These are phyloP conservation scores for Hibiscus trionum DNA, from an alignment of 345 rosid species.

Conservation along the genomic window DNA sequence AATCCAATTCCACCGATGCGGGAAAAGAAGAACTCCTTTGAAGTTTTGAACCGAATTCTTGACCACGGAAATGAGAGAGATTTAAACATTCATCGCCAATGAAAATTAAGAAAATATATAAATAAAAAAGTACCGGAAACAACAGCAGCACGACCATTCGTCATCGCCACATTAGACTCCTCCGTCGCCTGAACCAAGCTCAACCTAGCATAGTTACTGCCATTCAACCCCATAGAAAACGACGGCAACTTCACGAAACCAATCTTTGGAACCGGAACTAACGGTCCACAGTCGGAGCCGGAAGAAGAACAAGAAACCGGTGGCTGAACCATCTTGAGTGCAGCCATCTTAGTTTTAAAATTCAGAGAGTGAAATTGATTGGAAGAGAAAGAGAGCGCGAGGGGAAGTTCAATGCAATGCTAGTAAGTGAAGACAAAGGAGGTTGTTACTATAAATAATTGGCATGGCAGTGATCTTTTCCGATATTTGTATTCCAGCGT, in stretches of 20 bases:
- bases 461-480: no score
- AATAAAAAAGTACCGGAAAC: conserved; percentile 24
- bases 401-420: background rate
- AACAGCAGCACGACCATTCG: conserved; percentile 18
- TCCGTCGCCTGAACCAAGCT: conserved; percentile 36
- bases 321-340: conserved; percentile 19
- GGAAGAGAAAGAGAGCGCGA: background rate
- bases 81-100: background rate
- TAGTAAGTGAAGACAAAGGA: no score
- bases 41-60: background rate
- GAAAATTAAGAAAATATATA: background rate
- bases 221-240: conserved; percentile 6
- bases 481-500: no score
- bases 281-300: conserved; percentile 7
- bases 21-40: background rate
- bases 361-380: background rate
- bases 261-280: conserved; percentile 10
- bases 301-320: conserved; percentile 13
- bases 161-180: conserved; percentile 26
- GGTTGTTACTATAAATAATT: no score
- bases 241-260: conserved; percentile 14
- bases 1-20: background rate
- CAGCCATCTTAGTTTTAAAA: conserved; percentile 8
- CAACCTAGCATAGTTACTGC: conserved; percentile 17
- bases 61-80: background rate